Percentiles rank a stretch among this genome's conserved stretches.
phyloP scores from a whole-genome alignment of 2,329 filamentous ascomycete genomes.

The Aureobasidium sp. region DNA sequence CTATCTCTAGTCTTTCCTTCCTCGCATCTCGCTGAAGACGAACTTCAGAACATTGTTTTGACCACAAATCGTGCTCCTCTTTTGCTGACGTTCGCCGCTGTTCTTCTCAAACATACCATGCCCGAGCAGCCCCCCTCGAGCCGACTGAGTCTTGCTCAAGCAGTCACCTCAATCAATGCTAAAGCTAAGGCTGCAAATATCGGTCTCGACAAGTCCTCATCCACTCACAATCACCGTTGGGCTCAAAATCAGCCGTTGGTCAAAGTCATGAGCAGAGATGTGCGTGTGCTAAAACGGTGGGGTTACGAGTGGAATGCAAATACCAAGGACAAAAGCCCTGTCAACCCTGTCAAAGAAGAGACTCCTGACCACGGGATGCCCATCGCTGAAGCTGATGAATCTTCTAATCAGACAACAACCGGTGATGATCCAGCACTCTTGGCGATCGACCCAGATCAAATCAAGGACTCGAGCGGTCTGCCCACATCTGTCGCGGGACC shows the following conservation, averaged over 20 bases:
- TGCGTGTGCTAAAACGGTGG: slow-evolving; percentile 69
- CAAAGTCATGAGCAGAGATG: slow-evolving; percentile 63
- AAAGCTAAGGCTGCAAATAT: slow-evolving; percentile 68
- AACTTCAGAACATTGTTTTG: slow-evolving; percentile 52
- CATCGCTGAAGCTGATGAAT: not conserved
- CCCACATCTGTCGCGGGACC: slow-evolving; percentile 22
- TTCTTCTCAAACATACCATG: slow-evolving; percentile 71
- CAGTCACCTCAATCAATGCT: slow-evolving; percentile 75
- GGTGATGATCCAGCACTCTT: slow-evolving; percentile 45
- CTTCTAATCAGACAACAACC: not conserved
- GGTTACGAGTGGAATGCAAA: slow-evolving; percentile 56
- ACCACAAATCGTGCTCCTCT: slow-evolving; percentile 76
- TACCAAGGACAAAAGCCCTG: slow-evolving; percentile 30
- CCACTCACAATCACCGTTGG: slow-evolving; percentile 64
- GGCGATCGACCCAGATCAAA: slow-evolving; percentile 52
- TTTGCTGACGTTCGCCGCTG: slow-evolving; percentile 71
- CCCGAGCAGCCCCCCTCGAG: slow-evolving; percentile 80
- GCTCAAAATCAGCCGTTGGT: slow-evolving; percentile 69
- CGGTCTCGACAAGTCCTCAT: slow-evolving; percentile 57
- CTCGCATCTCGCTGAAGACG: slow-evolving; percentile 49
- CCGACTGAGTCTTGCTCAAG: slow-evolving; percentile 73
- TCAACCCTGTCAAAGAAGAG: slow-evolving; percentile 9
- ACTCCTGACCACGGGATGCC: slow-evolving; percentile 10
- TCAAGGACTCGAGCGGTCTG: slow-evolving; percentile 34
- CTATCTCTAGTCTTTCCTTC: slow-evolving; percentile 53